These are phyloP conservation scores for Seiridium cupressi DNA, from an alignment of 2,329 filamentous ascomycete species.

Conservation along the genomic window DNA sequence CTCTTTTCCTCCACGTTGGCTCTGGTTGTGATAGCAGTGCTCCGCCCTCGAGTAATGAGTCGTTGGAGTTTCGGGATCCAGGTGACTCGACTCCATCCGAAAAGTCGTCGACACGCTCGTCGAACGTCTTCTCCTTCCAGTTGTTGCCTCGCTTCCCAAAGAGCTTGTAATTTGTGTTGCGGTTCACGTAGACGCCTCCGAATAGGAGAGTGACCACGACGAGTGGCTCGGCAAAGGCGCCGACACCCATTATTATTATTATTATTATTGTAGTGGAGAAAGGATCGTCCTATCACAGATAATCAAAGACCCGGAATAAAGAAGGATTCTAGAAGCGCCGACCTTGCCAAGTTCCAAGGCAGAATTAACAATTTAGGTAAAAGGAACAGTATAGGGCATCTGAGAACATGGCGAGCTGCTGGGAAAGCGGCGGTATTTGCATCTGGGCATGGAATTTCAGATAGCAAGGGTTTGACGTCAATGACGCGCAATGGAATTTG, in stretches of 20 bases:
- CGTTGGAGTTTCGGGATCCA: constrained; percentile 22
- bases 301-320: background rate
- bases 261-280: background rate
- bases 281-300: background rate
- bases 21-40: constrained; percentile 25
- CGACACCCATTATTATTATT: constrained; percentile 32
- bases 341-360: background rate
- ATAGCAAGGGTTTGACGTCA: background rate
- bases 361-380: background rate
- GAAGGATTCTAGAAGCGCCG: background rate
- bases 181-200: constrained; percentile 42
- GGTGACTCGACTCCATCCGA: background rate
- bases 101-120: background rate
- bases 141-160: background rate
- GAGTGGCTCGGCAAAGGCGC: constrained; percentile 39
- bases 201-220: constrained; percentile 41
- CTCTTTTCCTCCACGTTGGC: constrained; percentile 13
- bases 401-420: background rate
- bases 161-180: constrained; percentile 34
- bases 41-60: constrained; percentile 47
- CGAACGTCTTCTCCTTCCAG: constrained; percentile 8
- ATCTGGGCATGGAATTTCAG: background rate
- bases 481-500: constrained; percentile 2
- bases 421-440: background rate
- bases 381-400: background rate